Percentiles rank a stretch among this genome's conserved stretches.
phyloP scores from a whole-genome alignment of 2,329 filamentous ascomycete species.

The Geosmithia putterillii region DNA sequence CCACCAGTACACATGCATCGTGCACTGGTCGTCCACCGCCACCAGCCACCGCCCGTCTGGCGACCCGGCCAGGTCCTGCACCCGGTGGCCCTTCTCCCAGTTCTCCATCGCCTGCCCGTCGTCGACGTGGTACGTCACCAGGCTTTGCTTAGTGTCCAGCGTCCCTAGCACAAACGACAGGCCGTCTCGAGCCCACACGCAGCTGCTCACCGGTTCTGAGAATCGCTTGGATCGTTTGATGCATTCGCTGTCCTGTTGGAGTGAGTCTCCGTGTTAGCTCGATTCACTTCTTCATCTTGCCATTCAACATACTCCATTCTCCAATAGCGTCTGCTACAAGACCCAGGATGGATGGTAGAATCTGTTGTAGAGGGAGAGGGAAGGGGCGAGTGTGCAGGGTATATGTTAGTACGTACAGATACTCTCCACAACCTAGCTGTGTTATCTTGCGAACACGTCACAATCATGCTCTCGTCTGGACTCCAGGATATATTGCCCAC shows the following conservation, averaged over 20 bases:
- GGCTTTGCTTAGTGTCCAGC: constrained; percentile 51
- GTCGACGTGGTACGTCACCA: constrained; percentile 53
- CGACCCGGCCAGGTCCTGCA: constrained; percentile 78
- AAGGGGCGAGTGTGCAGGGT: too few relatives aligned
- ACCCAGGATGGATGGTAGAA: too few relatives aligned
- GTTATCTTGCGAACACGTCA: constrained; percentile 70
- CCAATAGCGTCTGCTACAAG: too few relatives aligned
- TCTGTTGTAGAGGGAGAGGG: too few relatives aligned
- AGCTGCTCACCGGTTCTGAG: constrained; percentile 75
- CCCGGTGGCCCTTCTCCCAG: constrained; percentile 60
- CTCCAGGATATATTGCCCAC: constrained; percentile 84
- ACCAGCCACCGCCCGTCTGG: constrained; percentile 69
- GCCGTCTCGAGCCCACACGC: constrained; percentile 77
- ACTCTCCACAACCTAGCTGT: constrained; percentile 66
- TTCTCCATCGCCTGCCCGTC: constrained; percentile 46
- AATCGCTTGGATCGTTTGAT: constrained; percentile 57
- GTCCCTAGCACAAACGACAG: constrained; percentile 69
- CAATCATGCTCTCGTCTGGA: constrained; percentile 74
- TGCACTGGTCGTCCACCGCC: constrained; percentile 57
- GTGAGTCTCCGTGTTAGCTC: too few relatives aligned
- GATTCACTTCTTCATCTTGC: too few relatives aligned
- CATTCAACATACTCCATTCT: too few relatives aligned
- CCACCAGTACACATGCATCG: constrained; percentile 74
- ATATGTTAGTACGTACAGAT: constrained; percentile 36
- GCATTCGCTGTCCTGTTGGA: constrained; percentile 49